These are phyloP conservation scores for Naganishia albida DNA, from an alignment of 1,284 basidiomycete genomes.

Conservation along the genomic window DNA sequence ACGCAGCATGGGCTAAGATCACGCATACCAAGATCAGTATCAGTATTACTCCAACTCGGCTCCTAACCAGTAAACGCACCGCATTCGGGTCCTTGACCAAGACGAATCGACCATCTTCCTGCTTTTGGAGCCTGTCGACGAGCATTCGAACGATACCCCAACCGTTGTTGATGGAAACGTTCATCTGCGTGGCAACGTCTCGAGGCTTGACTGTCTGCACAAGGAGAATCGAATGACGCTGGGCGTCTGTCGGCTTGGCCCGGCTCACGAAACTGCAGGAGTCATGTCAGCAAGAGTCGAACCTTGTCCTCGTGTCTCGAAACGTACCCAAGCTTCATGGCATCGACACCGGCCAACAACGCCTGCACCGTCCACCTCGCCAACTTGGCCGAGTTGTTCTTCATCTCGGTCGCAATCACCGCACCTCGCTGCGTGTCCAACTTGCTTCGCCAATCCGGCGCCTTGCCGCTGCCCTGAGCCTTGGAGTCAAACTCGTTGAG, in stretches of 20 bases:
- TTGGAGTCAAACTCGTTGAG: constrained; percentile 97
- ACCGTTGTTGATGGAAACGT: constrained; percentile 91
- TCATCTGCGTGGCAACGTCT: constrained; percentile 93
- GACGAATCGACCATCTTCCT: constrained; percentile 95
- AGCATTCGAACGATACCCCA: constrained; percentile 98
- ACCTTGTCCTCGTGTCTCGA: neutral
- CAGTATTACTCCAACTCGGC: constrained; percentile 10
- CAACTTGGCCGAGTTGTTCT: constrained; percentile 98
- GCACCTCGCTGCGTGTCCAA: constrained; percentile 95
- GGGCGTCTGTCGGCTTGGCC: constrained; percentile 88
- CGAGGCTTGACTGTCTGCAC: constrained; percentile 91
- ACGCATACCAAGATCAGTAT: constrained; percentile 38
- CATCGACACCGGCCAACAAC: constrained; percentile 90
- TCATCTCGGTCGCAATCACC: constrained; percentile 99
- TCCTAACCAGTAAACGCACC: constrained; percentile 59
- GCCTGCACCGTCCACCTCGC: constrained; percentile 97
- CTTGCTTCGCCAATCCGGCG: constrained; percentile 95
- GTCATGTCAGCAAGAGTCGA: constrained; percentile 14
- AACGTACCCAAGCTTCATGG: constrained; percentile 90
- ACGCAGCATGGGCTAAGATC: constrained; percentile 79
- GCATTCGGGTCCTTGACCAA: constrained; percentile 94
- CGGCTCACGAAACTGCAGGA: constrained; percentile 71
- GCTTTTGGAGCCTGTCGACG: constrained; percentile 87
- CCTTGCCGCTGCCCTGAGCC: constrained; percentile 67
- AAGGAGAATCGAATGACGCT: constrained; percentile 92